phyloP scores from a whole-genome alignment of 371 early-diverging fungal genomes.

The Rhizopus delemar region DNA sequence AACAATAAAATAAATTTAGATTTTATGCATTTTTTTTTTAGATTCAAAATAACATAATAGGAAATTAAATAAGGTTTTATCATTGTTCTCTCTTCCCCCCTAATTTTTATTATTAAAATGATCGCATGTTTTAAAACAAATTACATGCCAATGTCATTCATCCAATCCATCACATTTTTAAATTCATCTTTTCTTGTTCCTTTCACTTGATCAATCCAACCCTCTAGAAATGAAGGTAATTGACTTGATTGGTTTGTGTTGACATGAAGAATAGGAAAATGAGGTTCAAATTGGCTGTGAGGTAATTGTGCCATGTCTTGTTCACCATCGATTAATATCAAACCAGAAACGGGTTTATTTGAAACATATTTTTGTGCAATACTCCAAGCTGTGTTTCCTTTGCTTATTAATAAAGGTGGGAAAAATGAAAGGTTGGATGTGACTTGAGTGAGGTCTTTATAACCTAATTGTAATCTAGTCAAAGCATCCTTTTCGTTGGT shows the following conservation, averaged over 20 bases:
- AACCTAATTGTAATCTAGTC: conserved; percentile 23
- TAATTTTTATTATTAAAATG: no score
- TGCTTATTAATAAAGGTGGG: conserved; percentile 42
- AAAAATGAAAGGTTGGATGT: conserved; percentile 35
- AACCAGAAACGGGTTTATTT: conserved; percentile 44
- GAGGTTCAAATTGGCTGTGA: conserved; percentile 42
- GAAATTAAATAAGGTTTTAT: no score
- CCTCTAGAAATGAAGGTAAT: conserved; percentile 32
- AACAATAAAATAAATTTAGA: not conserved
- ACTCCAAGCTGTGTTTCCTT: conserved; percentile 33
- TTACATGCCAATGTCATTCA: conserved; percentile 33
- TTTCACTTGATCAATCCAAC: conserved; percentile 27
- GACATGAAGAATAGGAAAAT: conserved; percentile 32
- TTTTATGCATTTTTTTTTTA: not conserved
- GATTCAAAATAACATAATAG: no score
- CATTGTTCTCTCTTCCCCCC: no score
- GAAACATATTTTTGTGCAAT: conserved; percentile 42
- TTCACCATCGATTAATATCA: conserved; percentile 21
- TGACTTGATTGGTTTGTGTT: conserved; percentile 1
- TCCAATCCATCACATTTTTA: conserved; percentile 26
- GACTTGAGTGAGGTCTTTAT: conserved; percentile 25
- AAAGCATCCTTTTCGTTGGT: not conserved
- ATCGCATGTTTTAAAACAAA: no score
- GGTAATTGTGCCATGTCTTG: conserved; percentile 7
- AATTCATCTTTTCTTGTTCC: conserved; percentile 9